Base-by-base conservation (phyloP, 306 rosid genomes). In the Acacia confusa region DNA sequence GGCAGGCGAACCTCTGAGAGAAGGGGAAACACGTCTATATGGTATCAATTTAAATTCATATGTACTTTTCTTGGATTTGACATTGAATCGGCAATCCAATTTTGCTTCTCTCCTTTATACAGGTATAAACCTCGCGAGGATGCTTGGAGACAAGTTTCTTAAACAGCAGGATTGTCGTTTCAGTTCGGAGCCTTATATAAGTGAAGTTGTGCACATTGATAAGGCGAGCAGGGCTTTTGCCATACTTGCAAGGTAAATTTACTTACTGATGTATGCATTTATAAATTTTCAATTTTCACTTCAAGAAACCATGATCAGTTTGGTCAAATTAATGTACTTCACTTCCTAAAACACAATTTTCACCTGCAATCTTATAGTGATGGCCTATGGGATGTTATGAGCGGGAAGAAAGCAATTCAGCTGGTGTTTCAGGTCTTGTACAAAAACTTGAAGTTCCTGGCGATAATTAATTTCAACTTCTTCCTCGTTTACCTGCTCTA, bases 141-240 rank as follows among this genome's bases (percentile, higher is more conserved):
- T 96, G 98, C 98, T 96, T 75, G 99, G 98, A 15, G 99, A 96
- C 90, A 96, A 96, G 85, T 96, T 92, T 87, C 97, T 92, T 72
- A 96, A 96, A 88, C 92, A 96, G 86, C 99, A 96, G 88, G 99
- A 96, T 88, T 72, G 82, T 44, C 97, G 99, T 63, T 96, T 96
- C 86, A 96, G 98, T 85, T 89, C 97, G 50, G 95, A 89, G 83
- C 98, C 99, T 52, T 91, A 88, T 82, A 86, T 92, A 69, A 96
- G 99, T 86, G 82, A 84, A 86, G 97, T 77, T 44, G 92, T 93
- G 64, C 97, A 55, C 45, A 84, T 96, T 60, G 50, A 89, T 84
- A 92, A 53, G 74, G 82, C 87, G 14, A 89, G 89, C 88, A 82
- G 75, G 38, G 89, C 92, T 71, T 92, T 92, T 86, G 99, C 89